Percentiles rank a stretch among this genome's conserved stretches.
Evolutionary conservation across 2,329 filamentous ascomycete species (phyloP).

Genomic region (Fusarium decemcellulare): DNA sequence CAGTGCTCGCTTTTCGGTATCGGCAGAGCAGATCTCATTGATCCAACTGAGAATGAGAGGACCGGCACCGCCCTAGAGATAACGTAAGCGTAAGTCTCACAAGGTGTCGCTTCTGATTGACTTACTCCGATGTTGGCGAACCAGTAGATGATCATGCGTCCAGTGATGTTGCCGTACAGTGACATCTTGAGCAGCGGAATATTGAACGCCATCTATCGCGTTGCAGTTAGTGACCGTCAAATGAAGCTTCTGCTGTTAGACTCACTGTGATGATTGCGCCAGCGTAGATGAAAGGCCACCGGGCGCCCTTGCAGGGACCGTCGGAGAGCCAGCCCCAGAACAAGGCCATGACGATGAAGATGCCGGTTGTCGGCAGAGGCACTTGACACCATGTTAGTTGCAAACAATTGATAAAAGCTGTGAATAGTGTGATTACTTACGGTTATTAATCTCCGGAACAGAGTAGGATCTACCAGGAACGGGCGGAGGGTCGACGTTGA

Average conservation of each 20-base stretch:
- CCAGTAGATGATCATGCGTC: constrained; percentile 38
- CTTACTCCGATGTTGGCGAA: constrained; percentile 41
- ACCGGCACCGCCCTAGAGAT: constrained; percentile 29
- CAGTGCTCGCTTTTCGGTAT: constrained; percentile 40
- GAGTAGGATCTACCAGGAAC: constrained; percentile 30
- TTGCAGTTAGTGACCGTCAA: too few species aligned
- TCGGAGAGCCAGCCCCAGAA: constrained; percentile 40
- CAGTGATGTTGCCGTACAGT: constrained; percentile 23
- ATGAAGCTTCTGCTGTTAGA: too few species aligned
- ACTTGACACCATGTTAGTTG: constrained; percentile 1
- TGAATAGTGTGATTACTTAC: constrained; percentile 1
- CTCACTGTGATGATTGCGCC: constrained; percentile 23
- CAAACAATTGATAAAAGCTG: too few species aligned
- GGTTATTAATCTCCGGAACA: constrained; percentile 25
- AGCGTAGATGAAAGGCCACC: constrained; percentile 38
- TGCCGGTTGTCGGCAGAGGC: constrained; percentile 33
- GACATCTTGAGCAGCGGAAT: constrained; percentile 29
- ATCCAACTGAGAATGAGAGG: constrained; percentile 43
- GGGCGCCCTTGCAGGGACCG: constrained; percentile 23
- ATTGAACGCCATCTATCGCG: constrained; percentile 26
- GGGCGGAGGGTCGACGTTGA: constrained; percentile 30
- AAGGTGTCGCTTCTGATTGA: too few species aligned
- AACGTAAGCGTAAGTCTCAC: neutral
- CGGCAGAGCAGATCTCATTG: constrained; percentile 37
- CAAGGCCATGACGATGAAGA: constrained; percentile 33